Evolutionary conservation across 2,329 filamentous ascomycete species (phyloP).

Genomic region (Hypoxylon sp.): DNA sequence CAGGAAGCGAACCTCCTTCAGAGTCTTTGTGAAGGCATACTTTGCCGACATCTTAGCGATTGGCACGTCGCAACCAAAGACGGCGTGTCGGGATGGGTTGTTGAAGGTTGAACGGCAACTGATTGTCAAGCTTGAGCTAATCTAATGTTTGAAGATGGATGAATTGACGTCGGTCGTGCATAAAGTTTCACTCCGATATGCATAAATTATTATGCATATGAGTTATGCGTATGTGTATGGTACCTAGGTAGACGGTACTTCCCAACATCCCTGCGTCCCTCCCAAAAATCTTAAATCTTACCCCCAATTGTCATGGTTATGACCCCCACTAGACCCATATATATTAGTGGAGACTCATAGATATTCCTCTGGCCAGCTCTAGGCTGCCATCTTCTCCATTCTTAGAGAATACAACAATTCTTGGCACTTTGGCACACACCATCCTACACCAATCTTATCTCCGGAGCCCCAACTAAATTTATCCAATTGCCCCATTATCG

Average conservation of each 20-base stretch:
- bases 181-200: conserved; percentile 21
- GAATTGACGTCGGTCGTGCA: conserved; percentile 40
- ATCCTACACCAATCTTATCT: too few relatives aligned
- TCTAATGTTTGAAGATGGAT: conserved; percentile 10
- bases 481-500: conserved; percentile 32
- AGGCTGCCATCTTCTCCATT: too few relatives aligned
- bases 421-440: too few relatives aligned
- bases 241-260: background rate
- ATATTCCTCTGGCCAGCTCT: too few relatives aligned
- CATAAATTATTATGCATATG: conserved; percentile 23
- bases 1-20: conserved; percentile 97
- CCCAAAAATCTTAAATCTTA: conserved; percentile 2
- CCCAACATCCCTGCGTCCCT: conserved; percentile 14
- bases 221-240: conserved; percentile 6
- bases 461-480: conserved; percentile 43
- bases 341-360: too few relatives aligned
- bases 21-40: conserved; percentile 88
- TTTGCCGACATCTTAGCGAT: conserved; percentile 82
- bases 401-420: too few relatives aligned
- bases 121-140: conserved; percentile 21
- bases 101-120: conserved; percentile 25
- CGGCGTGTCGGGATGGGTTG: conserved; percentile 48
- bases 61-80: conserved; percentile 33
- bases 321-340: too few relatives aligned
- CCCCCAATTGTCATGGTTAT: too few relatives aligned